These are phyloP conservation scores for Globisporangium polare DNA, from an alignment of 352 stramenopile genomes.

Conservation along the genomic window DNA sequence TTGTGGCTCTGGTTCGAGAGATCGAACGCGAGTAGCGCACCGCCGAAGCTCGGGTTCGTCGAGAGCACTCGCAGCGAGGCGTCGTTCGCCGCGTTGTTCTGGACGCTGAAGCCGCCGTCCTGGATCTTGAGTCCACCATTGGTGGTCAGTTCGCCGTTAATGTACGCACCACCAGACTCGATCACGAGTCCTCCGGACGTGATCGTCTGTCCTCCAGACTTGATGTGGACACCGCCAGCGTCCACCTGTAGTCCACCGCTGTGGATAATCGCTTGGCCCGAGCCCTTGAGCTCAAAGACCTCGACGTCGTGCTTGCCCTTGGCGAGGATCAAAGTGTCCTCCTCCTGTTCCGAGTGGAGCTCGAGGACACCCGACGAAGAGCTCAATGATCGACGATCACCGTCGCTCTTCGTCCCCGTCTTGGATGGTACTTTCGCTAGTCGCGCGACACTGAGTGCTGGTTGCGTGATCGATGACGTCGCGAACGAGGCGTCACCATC, in stretches of 20 bases:
- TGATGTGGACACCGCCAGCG: constrained; percentile 48
- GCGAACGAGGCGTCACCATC: constrained; percentile 23
- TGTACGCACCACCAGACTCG: constrained; percentile 46
- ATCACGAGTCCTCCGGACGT: constrained; percentile 51
- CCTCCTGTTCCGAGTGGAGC: constrained; percentile 14
- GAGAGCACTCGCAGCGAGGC: constrained; percentile 40
- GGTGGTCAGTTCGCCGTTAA: constrained; percentile 52
- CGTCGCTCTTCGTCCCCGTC: constrained; percentile 7
- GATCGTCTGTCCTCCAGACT: constrained; percentile 57
- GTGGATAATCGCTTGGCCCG: constrained; percentile 49
- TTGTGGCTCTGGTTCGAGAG: constrained; percentile 27
- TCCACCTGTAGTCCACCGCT: constrained; percentile 45
- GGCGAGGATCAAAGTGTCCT: constrained; percentile 28
- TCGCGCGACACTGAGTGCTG: constrained; percentile 9
- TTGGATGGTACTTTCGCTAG: not conserved
- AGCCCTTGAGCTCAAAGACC: constrained; percentile 55
- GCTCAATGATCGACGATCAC: not conserved
- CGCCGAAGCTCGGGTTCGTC: constrained; percentile 45
- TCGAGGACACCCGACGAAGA: constrained; percentile 8
- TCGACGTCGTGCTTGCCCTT: constrained; percentile 22
- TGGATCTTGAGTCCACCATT: constrained; percentile 54
- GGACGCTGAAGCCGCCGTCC: constrained; percentile 53
- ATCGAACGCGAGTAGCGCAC: constrained; percentile 45
- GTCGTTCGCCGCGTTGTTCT: constrained; percentile 40
- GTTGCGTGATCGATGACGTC: not conserved